A percentile compares a stretch with the other conserved stretches of the same genome.
Conservation (phyloP, 208 protist genomes). For the Borovskyia barvae region DNA sequence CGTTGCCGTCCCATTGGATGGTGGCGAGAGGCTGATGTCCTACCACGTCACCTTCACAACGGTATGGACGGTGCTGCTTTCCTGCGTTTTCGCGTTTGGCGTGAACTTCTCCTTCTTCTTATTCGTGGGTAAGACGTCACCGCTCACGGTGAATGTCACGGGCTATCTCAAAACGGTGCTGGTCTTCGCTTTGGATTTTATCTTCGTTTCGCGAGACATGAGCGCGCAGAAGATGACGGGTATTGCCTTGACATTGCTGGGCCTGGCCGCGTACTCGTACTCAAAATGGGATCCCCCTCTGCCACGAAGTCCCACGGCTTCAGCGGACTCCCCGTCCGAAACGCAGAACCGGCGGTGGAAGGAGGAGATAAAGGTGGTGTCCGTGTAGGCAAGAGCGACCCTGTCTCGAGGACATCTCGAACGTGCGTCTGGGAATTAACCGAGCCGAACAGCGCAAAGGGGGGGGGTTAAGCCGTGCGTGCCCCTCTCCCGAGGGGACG, state of each 20-base stretch:
- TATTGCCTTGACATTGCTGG: conserved; percentile 51
- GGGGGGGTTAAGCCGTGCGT: too few relatives aligned
- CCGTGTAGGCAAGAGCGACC: too few relatives aligned
- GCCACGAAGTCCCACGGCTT: neutral
- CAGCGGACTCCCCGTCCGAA: neutral
- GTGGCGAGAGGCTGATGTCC: conserved; percentile 23
- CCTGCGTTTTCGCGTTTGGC: conserved; percentile 81
- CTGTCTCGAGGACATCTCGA: too few relatives aligned
- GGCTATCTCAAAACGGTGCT: conserved; percentile 83
- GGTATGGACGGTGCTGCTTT: conserved; percentile 65
- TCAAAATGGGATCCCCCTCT: conserved; percentile 18
- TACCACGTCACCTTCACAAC: conserved; percentile 59
- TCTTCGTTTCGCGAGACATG: conserved; percentile 42
- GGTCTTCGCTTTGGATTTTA: conserved; percentile 64
- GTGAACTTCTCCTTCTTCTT: conserved; percentile 92
- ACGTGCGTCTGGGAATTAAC: too few relatives aligned
- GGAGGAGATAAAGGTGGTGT: conserved; percentile 1
- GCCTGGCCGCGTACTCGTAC: conserved; percentile 58
- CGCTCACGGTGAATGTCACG: conserved; percentile 82
- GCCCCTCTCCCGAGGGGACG: too few relatives aligned
- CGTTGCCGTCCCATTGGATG: conserved; percentile 62
- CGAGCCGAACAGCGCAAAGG: too few relatives aligned
- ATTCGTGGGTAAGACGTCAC: conserved; percentile 76
- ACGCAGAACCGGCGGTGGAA: neutral
- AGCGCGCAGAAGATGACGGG: conserved; percentile 39